A percentile compares a stretch with the other conserved stretches of the same genome.
Conservation (phyloP, 2,329 filamentous ascomycete genomes). For the Neoascochyta sp. region DNA sequence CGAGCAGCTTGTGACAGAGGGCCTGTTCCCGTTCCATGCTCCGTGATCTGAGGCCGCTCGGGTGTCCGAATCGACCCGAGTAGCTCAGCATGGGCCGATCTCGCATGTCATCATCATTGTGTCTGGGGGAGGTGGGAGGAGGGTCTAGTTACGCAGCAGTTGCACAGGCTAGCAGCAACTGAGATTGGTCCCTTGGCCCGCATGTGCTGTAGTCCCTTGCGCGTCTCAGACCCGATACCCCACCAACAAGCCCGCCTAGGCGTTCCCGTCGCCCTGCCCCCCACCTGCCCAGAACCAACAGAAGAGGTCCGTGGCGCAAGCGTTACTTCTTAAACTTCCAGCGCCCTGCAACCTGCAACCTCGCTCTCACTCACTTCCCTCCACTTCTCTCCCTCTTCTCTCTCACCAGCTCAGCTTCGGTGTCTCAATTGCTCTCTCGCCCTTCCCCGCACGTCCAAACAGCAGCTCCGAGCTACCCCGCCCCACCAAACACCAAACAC, state of each 20-base stretch:
- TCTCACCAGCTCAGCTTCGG: constrained; percentile 7
- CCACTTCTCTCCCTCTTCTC: constrained; percentile 5
- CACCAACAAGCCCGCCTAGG: constrained; percentile 22
- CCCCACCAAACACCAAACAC: constrained; percentile 10
- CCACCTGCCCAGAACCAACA: constrained; percentile 25
- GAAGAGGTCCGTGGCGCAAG: constrained; percentile 26
- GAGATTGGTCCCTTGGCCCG: constrained; percentile 6
- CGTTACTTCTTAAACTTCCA: constrained; percentile 23
- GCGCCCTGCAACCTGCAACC: constrained; percentile 11
- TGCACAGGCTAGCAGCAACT: too few relatives aligned
- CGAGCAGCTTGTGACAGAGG: constrained; percentile 2
- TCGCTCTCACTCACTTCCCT: constrained; percentile 7
- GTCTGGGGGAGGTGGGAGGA: constrained; percentile 3
- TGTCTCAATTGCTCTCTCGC: constrained; percentile 15
- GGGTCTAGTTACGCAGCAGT: too few relatives aligned
- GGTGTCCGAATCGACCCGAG: constrained; percentile 18
- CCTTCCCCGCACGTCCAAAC: constrained; percentile 5
- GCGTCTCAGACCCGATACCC: constrained; percentile 19
- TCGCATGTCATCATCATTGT: constrained; percentile 16
- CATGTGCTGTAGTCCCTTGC: constrained; percentile 7
- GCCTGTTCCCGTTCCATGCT: constrained; percentile 4
- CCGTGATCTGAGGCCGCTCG: constrained; percentile 6
- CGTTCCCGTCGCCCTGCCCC: constrained; percentile 2
- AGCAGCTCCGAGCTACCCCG: constrained; percentile 13
- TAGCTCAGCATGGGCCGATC: constrained; percentile 5